Evolutionary conservation across 2,329 filamentous ascomycete species (phyloP).

Genomic region (Trichoderma semiorbis): DNA sequence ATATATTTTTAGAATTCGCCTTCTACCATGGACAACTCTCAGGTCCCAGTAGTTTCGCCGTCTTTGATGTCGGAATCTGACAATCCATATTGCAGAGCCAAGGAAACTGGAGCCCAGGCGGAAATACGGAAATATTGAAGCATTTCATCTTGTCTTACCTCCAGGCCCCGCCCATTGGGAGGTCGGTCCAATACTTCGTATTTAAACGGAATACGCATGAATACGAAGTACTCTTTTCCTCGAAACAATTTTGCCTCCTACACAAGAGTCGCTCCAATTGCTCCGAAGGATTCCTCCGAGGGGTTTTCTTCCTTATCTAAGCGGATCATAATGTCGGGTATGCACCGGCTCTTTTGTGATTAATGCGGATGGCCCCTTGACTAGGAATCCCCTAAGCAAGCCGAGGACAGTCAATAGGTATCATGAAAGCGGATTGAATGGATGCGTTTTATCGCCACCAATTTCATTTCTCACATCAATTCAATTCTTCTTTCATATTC

Average conservation of each 20-base stretch:
- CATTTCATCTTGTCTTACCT: background rate
- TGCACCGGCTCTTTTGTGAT: background rate
- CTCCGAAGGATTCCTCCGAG: background rate
- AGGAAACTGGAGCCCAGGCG: background rate
- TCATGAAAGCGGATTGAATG: background rate
- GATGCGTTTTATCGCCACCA: background rate
- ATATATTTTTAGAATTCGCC: background rate
- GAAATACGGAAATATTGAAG: background rate
- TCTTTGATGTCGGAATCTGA: background rate
- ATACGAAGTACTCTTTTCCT: background rate
- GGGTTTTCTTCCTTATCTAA: background rate
- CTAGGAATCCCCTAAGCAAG: background rate
- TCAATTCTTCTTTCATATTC: background rate
- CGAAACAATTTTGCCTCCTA: background rate
- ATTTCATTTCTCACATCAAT: background rate
- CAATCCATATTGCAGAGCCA: background rate
- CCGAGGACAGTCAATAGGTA: background rate
- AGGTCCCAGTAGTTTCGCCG: background rate
- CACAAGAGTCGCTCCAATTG: background rate
- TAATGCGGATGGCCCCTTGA: background rate
- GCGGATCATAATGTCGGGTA: background rate
- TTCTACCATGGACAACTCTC: background rate
- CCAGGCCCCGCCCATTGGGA: background rate
- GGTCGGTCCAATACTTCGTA: background rate
- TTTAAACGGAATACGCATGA: background rate